Base-by-base conservation (phyloP, 352 stramenopile species). In the Phytophthora crassamura region DNA sequence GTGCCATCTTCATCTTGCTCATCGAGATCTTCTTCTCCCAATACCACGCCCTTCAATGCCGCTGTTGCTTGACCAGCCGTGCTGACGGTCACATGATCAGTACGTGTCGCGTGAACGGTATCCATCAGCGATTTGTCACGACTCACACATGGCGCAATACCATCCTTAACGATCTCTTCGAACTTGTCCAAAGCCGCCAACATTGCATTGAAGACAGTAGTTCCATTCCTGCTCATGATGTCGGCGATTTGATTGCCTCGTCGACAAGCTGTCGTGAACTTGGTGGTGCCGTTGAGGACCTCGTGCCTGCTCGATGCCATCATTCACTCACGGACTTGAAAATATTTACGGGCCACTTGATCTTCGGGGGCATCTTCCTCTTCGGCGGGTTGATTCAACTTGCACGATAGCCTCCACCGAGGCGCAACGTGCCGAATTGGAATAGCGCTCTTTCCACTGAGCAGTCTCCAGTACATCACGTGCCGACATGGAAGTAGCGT, bases 131-230 rank as follows among this genome's bases (percentile, higher is more conserved):
- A 3, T 2, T 14, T 33, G 1, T 53, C 53, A 38, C 40, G 41
- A 10, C 42, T 33, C 5, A 61, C 53, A 18, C 22, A 61, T 9
- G 41, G 53, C 7, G 18, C 41, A 51, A 53, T 16, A 2, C 34
- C 55, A 28, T 63, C 35, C 35, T 63, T 55, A 6, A 62, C 39
- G 9, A 62, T 54, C 4, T 62, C 42, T 15, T 62, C 54, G n/a
- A 49, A 62, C 28, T 54, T 55, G 22, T 55, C 43, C 55, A 63
- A 55, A 22, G 55, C 43, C 10, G 35, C 22, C 55, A 63, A 4
- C 55, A 63, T 63, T 11, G 34, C 22, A 32, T 49, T 49, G 33
- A 46, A 60, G 11, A 46, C 32, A 5, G 22, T 16, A 1, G 52
- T 52, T 18, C 40, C 52, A 28, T 60, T 52, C 3, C 40, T 52